Evolutionary conservation across 768 basidiomycete genomes (phyloP), one percentile per base, ranked within the genome.

Genomic region (Xerocomellus chrysenteron): DNA sequence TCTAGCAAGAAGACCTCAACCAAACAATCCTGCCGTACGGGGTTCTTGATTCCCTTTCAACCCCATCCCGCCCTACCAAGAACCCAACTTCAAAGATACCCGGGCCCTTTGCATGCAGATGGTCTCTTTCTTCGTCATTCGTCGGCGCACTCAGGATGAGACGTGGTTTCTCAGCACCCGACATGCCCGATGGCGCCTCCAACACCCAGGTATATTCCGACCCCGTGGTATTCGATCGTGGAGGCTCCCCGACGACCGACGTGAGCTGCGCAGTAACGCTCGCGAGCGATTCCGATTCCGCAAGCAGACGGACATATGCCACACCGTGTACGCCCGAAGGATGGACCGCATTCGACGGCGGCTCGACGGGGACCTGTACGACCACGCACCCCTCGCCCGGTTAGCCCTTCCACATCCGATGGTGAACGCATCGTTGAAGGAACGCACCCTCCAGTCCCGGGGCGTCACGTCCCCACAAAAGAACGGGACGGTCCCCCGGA

Each of bases 391-490:
- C 33, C 26, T 26, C 37, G 4, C 36, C 30, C 7, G 9, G 24
- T 61, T 39, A 55, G 17, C 26, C 32, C 17, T 47, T 4, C 7
- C 19, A 24, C 13, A 14, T 42, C 12, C 21, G 12, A 36, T 14
- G 5, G 16, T 36, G 5, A 14, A 24, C 21, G 2, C 42, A 17
- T 5, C 10, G 5, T 24, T n/a, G 4, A n/a, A 8, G 5, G 10
- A 16, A 44, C 81, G 17, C 61, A 86, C 89, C 68, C 88, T 75
- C 69, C 78, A 76, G 3, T 69, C 59, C 47, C 88, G 73, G 3
- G 85, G 81, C 4, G 87, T 88, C 3, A 88, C 72, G 63, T 90
- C 88, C 13, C 86, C 86, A 62, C 89, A 90, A 68, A 86, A 90
- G 65, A 90, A 90, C 8, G 88, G 88, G 17, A 84, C 67, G 1